Conservation (phyloP, 352 stramenopile species). For the Globisporangium radiosum region DNA sequence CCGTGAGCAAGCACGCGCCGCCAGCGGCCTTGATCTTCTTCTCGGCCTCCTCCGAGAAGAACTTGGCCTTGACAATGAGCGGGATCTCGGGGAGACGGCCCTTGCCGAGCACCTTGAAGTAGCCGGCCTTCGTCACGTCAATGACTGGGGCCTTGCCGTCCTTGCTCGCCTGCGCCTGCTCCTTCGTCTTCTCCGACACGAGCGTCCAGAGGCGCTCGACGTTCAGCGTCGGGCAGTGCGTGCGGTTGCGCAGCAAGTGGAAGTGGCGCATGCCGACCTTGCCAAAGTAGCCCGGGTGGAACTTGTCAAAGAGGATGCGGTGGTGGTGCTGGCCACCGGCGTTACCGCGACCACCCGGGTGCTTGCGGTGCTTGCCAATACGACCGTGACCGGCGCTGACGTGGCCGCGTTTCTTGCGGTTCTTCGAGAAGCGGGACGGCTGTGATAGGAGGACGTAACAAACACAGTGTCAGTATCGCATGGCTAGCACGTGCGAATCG, state of each 20-base stretch:
- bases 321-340: conserved; percentile 99
- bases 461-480: neutral
- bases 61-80: conserved; percentile 99
- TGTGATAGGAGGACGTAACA: conserved; percentile 11
- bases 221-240: conserved; percentile 98
- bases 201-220: conserved; percentile 99
- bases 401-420: conserved; percentile 99
- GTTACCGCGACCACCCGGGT: conserved; percentile 99
- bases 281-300: conserved; percentile 99
- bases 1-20: conserved; percentile 96
- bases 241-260: conserved; percentile 95
- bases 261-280: conserved; percentile 99
- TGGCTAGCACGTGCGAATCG: neutral
- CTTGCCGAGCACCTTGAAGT: conserved; percentile 99
- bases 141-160: conserved; percentile 98
- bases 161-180: conserved; percentile 91
- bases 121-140: conserved; percentile 95
- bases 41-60: conserved; percentile 98
- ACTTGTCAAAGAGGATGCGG: conserved; percentile 99
- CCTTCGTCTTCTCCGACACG: conserved; percentile 96
- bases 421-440: conserved; percentile 92
- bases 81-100: conserved; percentile 95
- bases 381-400: conserved; percentile 98
- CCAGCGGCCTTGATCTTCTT: conserved; percentile 99
- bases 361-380: conserved; percentile 99